Evolutionary conservation across 2,329 filamentous ascomycete species (phyloP), one percentile per base, ranked within the genome.

Genomic region (Penicillium aurantiogriseum): DNA sequence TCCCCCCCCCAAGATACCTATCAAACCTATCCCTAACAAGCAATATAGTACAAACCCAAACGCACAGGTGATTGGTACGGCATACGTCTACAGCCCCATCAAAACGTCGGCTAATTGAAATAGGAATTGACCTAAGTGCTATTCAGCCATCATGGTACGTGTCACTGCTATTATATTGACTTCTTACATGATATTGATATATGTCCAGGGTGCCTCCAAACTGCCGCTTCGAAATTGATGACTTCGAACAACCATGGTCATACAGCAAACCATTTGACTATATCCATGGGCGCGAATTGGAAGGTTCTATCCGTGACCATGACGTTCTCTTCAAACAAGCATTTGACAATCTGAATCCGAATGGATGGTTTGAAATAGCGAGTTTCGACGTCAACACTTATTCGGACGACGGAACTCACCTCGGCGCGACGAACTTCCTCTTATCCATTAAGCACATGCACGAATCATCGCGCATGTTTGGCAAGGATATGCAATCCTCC

Each of bases 301-400:
- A 69, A 56, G 69, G 69, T 10, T 66, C 61, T 42, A 66, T 72
- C 43, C 64, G 67, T 31, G 63, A 72, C 56, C 62, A 69, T 51
- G 59, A 67, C 29, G 33, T 45, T n/a, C 57, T 72, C n/a, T 71
- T 71, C 52, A 35, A 45, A 9, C 68, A 68, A 40, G 67, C 63
- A 4, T 60, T 58, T n/a, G 51, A 64, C 11, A 65, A 67, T 29
- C 58, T 72, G 7, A 66, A 63, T 11, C 69, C 69, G 3, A 62
- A 62, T 9, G 70, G 70, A 21, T 72, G 64, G 59, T 61, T 71
- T 25, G 70, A 72, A 49, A 67, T 72, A 21, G 57, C 92, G 10
- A 88, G 83, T 15, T 88, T 97, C 54, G 92, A 97, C 74, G 88
- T 96, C 71, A 96, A 96, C 73, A 96, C 92, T 0, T 92, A 96